Percentiles rank a stretch among this genome's conserved stretches.
Conservation (phyloP, 306 rosid species). For the Myrica gale region DNA sequence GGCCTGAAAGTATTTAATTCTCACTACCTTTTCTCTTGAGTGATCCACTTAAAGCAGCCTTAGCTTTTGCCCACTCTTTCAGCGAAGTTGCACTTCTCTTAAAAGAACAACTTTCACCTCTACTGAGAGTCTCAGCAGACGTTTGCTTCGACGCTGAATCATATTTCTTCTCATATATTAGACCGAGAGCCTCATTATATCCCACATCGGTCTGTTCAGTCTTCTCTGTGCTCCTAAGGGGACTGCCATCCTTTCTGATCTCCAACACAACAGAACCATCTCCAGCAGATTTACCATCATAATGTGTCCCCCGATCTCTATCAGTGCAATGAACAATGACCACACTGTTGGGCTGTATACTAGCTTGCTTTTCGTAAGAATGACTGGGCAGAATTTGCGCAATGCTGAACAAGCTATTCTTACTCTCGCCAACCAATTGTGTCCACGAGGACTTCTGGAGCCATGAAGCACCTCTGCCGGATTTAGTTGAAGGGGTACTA, state of each 20-base stretch:
- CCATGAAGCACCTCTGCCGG: conserved; percentile 75
- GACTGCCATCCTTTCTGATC: conserved; percentile 6
- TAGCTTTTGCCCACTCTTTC: conserved; percentile 69
- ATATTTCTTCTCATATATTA: conserved; percentile 28
- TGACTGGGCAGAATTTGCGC: conserved; percentile 48
- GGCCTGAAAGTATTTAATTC: conserved; percentile 29
- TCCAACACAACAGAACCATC: conserved; percentile 23
- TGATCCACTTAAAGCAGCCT: conserved; percentile 68
- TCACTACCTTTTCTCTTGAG: conserved; percentile 51
- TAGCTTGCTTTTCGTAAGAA: conserved; percentile 36
- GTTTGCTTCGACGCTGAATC: conserved; percentile 34
- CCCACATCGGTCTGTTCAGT: conserved; percentile 29
- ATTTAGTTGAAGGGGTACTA: conserved; percentile 29
- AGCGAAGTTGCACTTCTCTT: conserved; percentile 73
- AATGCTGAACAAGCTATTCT: conserved; percentile 57
- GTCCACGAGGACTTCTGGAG: conserved; percentile 75
- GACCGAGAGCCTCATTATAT: conserved; percentile 23
- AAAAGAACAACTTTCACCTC: conserved; percentile 61
- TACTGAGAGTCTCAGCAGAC: conserved; percentile 32
- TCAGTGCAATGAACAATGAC: conserved; percentile 30
- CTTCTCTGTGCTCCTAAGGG: conserved; percentile 18
- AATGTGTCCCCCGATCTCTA: conserved; percentile 21
- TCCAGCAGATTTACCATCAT: conserved; percentile 18
- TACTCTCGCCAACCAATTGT: conserved; percentile 49
- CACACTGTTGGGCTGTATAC: conserved; percentile 19